Evolutionary conservation across 2,329 filamentous ascomycete species (phyloP), one percentile per base, ranked within the genome.

Genomic region (Talaromyces sp.): DNA sequence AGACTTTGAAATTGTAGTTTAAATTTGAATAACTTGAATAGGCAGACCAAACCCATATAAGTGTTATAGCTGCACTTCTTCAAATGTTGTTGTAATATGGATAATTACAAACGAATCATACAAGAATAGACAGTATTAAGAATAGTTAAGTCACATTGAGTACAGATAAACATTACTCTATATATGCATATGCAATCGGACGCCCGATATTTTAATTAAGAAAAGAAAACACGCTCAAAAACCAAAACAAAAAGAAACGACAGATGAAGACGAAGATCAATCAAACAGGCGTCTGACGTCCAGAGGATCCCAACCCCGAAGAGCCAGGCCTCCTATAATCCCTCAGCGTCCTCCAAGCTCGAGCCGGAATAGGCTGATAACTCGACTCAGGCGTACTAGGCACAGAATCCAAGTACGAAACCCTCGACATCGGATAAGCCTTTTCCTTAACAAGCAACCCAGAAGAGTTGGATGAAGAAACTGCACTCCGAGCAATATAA

Each of bases 401-500:
- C 14, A 46, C 32, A 17, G 43, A 46, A 36, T 17, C 30, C 10
- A 36, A 22, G 7, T 30, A 32, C 1, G 45, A 47, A 22, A 14
- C 33, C n/a, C 27, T 27, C 19, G 10, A 30, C 5, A 10, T 11
- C 20, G n/a, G n/a, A n/a, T n/a, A n/a, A n/a, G 40, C 14, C 35
- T 47, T 47, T 16, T 47, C 35, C 22, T 47, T 40, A 30, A 40
- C 17, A 17, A 47, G 24, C 1, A 47, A 13, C 1, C 33, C 45
- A 30, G 33, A 39, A 14, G 45, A 47, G n/a, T 16, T 11, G 19
- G 3, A 4, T 3, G 45, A 47, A 2, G 20, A 5, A 29, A 47
- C 14, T 10, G 45, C 45, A 30, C 9, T 39, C 10, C 45, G 45
- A 39, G 45, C 33, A 37, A 47, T 47, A 33, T 20, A 47, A 20